Evolutionary conservation across 305 asterid species (phyloP), one percentile per base, ranked within the genome.

Genomic region (Fraxinus paxiana): DNA sequence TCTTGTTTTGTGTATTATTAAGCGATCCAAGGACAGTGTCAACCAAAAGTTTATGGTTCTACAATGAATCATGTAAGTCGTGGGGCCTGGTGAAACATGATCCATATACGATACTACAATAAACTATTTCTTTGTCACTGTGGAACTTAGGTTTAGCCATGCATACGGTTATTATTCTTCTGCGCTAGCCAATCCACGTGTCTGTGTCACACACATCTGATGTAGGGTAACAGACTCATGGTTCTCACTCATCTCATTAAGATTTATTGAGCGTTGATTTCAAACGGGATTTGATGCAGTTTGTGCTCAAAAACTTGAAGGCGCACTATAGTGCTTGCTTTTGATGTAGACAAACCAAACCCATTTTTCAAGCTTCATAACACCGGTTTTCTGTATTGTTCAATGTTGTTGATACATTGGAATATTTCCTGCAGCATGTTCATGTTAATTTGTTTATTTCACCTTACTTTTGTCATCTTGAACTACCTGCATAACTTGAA

Each of bases 141-240:
- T 26, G 30, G 75, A 67, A 70, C 28, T 56, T 80, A 67, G 61
- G 69, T 35, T 56, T 76, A 31, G 26, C 41, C 72, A 43, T 67
- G 24, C 84, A 41, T 76, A 75, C 46, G 35, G 54, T 56, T 56
- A 18, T 56, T 6, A 56, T 56, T 56, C 12, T 56, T 56, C 8
- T 17, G 28, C 12, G 4, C 33, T 22, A 61, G 71, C 15, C 67
- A 18, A 6, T 56, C 67, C 28, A 56, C n/a, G 0, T 73, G 17
- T 51, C 37, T 9, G 15, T 73, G 10, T 31, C 80, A 54, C 7
- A 2, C 72, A 30, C 33, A 54, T 61, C 38, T 24, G 38, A 61
- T 61, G 63, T 22, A 1, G 74, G 35, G 20, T 59, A 77, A 61
- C 38, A 59, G 30, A 61, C 70, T 63, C 2, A 65, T 78, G 81